Evolutionary conservation across 495 filamentous ascomycete genomes (phyloP).

Genomic region (Arthonia radiata): DNA sequence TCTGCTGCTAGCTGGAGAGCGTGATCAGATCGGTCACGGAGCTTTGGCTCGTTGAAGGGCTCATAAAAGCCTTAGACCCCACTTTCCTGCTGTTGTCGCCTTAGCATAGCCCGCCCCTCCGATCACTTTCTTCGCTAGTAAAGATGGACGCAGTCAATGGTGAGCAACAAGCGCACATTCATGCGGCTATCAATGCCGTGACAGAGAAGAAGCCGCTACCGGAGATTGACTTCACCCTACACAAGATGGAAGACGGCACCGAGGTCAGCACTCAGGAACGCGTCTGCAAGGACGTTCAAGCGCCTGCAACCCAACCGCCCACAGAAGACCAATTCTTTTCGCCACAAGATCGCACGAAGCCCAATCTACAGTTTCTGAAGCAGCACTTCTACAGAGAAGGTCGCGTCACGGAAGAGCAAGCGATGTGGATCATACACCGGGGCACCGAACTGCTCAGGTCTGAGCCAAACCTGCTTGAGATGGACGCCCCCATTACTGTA

Average conservation of each 20-base stretch:
- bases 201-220: constrained; percentile 79
- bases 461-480: constrained; percentile 91
- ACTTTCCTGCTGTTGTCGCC: too few relatives aligned
- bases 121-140: too few relatives aligned
- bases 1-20: too few relatives aligned
- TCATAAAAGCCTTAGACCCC: too few relatives aligned
- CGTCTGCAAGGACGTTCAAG: constrained; percentile 97
- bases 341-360: constrained; percentile 62
- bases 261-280: constrained; percentile 87
- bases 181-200: constrained; percentile 41
- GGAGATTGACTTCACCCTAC: constrained; percentile 96
- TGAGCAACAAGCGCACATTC: too few relatives aligned
- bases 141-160: too few relatives aligned
- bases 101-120: too few relatives aligned
- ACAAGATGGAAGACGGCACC: constrained; percentile 90
- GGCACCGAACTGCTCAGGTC: constrained; percentile 61
- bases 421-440: constrained; percentile 72
- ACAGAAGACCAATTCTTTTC: constrained; percentile 59
- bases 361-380: constrained; percentile 81
- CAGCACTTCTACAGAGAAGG: constrained; percentile 97
- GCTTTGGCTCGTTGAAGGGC: too few relatives aligned
- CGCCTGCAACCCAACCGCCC: constrained; percentile 75
- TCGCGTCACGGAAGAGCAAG: constrained; percentile 87
- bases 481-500: constrained; percentile 99
- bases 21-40: too few relatives aligned